phyloP scores from a whole-genome alignment of 208 protist genomes.

The Porcisia hertigi region DNA sequence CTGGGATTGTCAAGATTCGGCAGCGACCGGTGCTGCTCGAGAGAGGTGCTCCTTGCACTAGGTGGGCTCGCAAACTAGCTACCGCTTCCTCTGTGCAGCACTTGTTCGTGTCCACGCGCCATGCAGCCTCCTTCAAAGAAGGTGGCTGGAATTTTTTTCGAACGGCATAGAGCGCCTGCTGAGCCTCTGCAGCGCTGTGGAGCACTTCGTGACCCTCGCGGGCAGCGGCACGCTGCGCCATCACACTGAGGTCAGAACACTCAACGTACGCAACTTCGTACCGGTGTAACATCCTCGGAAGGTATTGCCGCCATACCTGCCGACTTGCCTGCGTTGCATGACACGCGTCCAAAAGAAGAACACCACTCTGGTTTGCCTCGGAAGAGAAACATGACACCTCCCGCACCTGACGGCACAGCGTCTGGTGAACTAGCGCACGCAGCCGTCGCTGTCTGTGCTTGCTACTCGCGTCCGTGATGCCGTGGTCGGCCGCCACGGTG shows the following conservation, averaged over 20 bases:
- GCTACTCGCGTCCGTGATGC: constrained; percentile 49
- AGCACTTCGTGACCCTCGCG: constrained; percentile 53
- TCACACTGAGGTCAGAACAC: constrained; percentile 42
- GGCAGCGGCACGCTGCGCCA: constrained; percentile 35
- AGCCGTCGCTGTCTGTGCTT: constrained; percentile 73
- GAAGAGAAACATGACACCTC: constrained; percentile 26
- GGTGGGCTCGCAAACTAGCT: constrained; percentile 4
- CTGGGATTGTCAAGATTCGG: constrained; percentile 7
- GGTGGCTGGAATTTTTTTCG: constrained; percentile 57
- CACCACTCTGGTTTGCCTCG: constrained; percentile 14
- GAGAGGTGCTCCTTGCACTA: not conserved
- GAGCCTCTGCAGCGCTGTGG: constrained; percentile 43
- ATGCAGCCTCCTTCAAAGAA: constrained; percentile 29
- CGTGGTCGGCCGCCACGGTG: constrained; percentile 31
- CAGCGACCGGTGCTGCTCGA: not conserved
- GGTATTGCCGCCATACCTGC: constrained; percentile 36
- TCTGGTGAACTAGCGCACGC: constrained; percentile 45
- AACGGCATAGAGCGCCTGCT: constrained; percentile 74
- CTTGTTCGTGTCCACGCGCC: constrained; percentile 27
- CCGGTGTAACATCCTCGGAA: constrained; percentile 15
- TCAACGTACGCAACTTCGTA: constrained; percentile 52
- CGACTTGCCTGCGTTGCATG: constrained; percentile 55
- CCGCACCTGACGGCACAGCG: constrained; percentile 19
- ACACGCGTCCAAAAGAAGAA: constrained; percentile 85
- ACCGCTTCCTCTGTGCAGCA: constrained; percentile 9